phyloP scores from a whole-genome alignment of 257 asterid genomes.

The Solanum pennellii region DNA sequence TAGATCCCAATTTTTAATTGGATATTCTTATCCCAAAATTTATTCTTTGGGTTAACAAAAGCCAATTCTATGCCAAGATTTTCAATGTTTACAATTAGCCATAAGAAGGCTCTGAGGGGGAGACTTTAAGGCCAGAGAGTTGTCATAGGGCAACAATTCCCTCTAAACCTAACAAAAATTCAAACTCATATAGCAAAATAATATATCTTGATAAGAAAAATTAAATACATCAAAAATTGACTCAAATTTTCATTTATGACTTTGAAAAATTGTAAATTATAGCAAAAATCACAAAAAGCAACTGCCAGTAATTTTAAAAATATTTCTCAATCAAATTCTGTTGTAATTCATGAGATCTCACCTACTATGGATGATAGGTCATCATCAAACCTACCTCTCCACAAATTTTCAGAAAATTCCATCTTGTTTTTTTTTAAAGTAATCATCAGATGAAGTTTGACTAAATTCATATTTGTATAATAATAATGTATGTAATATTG shows the following conservation, averaged over 20 bases:
- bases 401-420: background rate
- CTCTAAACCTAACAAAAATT: too few species aligned
- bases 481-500: too few species aligned
- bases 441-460: background rate
- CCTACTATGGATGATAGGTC: background rate
- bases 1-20: slow-evolving; percentile 13
- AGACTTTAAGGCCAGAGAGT: too few species aligned
- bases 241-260: too few species aligned
- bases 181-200: too few species aligned
- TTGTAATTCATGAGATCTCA: background rate
- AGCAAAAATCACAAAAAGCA: background rate
- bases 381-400: background rate
- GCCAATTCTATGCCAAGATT: too few species aligned
- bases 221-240: too few species aligned
- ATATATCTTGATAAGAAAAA: too few species aligned
- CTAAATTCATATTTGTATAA: too few species aligned
- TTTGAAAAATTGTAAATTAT: background rate
- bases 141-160: too few species aligned
- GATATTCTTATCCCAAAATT: slow-evolving; percentile 6
- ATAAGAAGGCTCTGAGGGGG: too few species aligned
- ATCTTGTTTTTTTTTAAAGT: background rate
- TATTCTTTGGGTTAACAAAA: background rate
- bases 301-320: background rate
- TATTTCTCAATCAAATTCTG: background rate
- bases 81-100: too few species aligned